Percentiles rank a stretch among this genome's conserved stretches.
Conservation (phyloP, 352 stramenopile species). For the Phytophthora sojae region DNA sequence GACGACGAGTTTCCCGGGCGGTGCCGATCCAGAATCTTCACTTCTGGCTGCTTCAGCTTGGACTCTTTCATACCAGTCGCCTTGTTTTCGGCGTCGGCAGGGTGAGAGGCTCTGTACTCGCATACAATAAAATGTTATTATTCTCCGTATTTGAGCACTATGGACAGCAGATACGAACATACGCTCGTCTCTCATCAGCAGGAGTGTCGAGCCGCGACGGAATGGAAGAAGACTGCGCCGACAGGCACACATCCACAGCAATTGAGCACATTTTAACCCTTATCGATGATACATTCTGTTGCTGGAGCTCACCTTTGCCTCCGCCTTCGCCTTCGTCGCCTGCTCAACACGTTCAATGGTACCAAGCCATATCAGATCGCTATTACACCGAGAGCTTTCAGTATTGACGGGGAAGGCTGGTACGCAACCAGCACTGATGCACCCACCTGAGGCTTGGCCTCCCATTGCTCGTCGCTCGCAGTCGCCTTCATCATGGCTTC, state of each 20-base stretch:
- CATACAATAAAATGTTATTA: background rate
- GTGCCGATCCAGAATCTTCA: conserved; percentile 59
- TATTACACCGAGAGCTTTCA: background rate
- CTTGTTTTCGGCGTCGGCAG: conserved; percentile 28
- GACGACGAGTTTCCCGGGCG: conserved; percentile 27
- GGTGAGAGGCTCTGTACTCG: conserved; percentile 28
- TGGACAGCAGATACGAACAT: background rate
- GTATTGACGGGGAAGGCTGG: no score
- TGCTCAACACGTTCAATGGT: background rate
- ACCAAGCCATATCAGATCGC: background rate
- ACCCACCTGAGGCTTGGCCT: conserved; percentile 29
- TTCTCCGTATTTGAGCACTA: background rate
- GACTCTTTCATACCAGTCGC: conserved; percentile 59
- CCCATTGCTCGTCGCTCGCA: conserved; percentile 26
- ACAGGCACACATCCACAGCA: background rate
- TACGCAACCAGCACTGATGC: background rate
- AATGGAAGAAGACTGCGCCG: conserved; percentile 7
- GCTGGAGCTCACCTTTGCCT: conserved; percentile 17
- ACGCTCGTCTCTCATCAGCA: conserved; percentile 51
- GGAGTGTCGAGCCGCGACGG: conserved; percentile 18
- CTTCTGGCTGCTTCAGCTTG: conserved; percentile 78
- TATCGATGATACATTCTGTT: background rate
- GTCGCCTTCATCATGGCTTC: conserved; percentile 40
- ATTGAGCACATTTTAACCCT: background rate
- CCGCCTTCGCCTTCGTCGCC: conserved; percentile 24